Base-by-base conservation (phyloP, 352 stramenopile genomes). In the Phytophthora pistaciae region DNA sequence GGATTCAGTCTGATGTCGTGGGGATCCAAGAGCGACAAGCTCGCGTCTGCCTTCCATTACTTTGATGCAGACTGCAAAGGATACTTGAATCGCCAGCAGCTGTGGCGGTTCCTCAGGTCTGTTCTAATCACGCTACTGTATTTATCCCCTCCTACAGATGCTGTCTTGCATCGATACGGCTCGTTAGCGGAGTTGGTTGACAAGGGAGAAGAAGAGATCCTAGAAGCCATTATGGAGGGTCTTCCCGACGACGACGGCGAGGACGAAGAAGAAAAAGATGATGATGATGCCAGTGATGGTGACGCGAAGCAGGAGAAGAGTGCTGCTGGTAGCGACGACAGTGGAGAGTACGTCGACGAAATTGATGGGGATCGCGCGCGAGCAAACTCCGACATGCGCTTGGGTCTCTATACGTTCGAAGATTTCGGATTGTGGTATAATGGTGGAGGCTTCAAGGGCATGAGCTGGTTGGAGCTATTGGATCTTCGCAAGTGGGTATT, bases 401-500 rank as follows among this genome's bases (percentile, higher is more conserved):
- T 84, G 16, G 84, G 79, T 13, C 69, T 91, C 5, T 94, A 90
- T 66, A 88, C 78, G 9, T 96, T 96, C 77, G 90, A 95, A 74
- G 81, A 94, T 18, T 96, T 96, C 61, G 90, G 88, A 1, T 56
- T 83, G 29, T 96, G 90, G 90, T 97, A 97, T 65, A 97, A 97
- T 68, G 78, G 79, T 5, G 88, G 88, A 50, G 91, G 91, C 0
- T 95, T 84, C 56, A 84, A 88, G 58, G 78, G 70, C 2, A 90
- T 95, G 82, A 96, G 88, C 54, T 97, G 89, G 88, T 63, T 97
- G 8, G 91, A 97, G 68, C 60, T 97, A 36, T 77, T 97, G 6
- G 91, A 97, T 73, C 65, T 97, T 52, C 79, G 84, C 20, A 97
- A 97, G 58, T 97, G 88, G 91, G 68, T 82, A 14, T 95, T 93